These are phyloP conservation scores for Suhomyces choctaworum DNA, from an alignment of 1,139 yeast species.

Conservation along the genomic window DNA sequence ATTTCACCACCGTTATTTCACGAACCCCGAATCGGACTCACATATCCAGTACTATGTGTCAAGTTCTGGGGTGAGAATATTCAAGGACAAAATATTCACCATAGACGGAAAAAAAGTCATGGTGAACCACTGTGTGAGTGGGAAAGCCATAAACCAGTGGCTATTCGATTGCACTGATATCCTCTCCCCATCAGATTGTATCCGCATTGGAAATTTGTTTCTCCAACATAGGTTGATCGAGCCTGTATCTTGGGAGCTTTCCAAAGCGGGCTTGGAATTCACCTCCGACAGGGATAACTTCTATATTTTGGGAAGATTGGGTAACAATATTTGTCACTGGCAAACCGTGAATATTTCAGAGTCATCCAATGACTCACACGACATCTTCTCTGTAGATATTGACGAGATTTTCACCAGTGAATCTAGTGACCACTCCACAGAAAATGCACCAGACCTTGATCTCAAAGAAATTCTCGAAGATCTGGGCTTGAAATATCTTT, in stretches of 20 bases:
- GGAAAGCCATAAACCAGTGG: conserved; percentile 86
- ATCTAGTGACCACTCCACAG: not conserved
- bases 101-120: conserved; percentile 19
- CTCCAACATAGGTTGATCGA: conserved; percentile 50
- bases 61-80: conserved; percentile 63
- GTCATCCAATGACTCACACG: not conserved
- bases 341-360: not conserved
- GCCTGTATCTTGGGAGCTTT: conserved; percentile 29
- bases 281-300: conserved; percentile 20
- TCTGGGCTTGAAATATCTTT: conserved; percentile 75
- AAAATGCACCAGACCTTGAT: not conserved
- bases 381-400: not conserved
- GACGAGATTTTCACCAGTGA: not conserved
- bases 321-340: conserved; percentile 28
- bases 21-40: conserved; percentile 87
- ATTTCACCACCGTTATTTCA: conserved; percentile 72
- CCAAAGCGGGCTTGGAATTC: conserved; percentile 15
- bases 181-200: conserved; percentile 58
- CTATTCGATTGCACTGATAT: conserved; percentile 84
- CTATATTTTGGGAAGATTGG: conserved; percentile 24
- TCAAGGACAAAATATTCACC: conserved; percentile 40
- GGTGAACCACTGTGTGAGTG: conserved; percentile 57
- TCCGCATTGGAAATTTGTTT: conserved; percentile 58
- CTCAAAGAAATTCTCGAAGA: conserved; percentile 59
- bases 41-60: conserved; percentile 78